Conservation (phyloP, 257 asterid species). For the Solanum tarijense region DNA sequence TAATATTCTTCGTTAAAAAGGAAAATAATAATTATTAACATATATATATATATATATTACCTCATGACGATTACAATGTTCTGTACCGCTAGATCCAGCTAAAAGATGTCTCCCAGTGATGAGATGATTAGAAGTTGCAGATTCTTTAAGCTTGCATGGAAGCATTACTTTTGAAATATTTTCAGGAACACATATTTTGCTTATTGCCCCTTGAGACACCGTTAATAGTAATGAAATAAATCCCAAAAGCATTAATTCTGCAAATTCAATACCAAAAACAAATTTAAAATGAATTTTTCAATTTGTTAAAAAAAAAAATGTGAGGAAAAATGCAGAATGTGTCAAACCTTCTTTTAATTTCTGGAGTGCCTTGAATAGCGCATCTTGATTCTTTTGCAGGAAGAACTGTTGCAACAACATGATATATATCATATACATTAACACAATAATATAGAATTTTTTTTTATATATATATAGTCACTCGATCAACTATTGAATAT, state of each 20-base stretch:
- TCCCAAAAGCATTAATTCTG: constrained; percentile 94
- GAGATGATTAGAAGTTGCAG: not conserved
- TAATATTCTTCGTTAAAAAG: not conserved
- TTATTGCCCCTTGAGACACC: constrained; percentile 52
- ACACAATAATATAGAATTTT: not conserved
- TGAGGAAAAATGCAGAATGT: not conserved
- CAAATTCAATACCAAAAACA: not conserved
- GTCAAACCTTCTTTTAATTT: constrained; percentile 64
- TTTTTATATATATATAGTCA: too few species aligned
- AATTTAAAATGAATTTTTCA: not conserved
- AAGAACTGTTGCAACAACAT: constrained; percentile 28
- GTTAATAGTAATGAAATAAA: constrained; percentile 72
- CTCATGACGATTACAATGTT: constrained; percentile 38
- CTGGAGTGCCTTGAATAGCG: constrained; percentile 54
- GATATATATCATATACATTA: not conserved
- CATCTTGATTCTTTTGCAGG: constrained; percentile 35
- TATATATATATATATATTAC: not conserved
- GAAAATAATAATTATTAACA: not conserved
- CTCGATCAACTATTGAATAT: not conserved
- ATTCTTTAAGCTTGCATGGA: constrained; percentile 38
- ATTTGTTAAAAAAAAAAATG: not conserved
- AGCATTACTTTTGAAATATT: constrained; percentile 51
- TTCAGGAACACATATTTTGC: constrained; percentile 46
- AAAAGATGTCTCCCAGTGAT: constrained; percentile 30
- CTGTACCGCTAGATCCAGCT: constrained; percentile 11